Evolutionary conservation across 257 asterid species (phyloP), one percentile per base, ranked within the genome.

Genomic region (Nyctanthes arbortristis): DNA sequence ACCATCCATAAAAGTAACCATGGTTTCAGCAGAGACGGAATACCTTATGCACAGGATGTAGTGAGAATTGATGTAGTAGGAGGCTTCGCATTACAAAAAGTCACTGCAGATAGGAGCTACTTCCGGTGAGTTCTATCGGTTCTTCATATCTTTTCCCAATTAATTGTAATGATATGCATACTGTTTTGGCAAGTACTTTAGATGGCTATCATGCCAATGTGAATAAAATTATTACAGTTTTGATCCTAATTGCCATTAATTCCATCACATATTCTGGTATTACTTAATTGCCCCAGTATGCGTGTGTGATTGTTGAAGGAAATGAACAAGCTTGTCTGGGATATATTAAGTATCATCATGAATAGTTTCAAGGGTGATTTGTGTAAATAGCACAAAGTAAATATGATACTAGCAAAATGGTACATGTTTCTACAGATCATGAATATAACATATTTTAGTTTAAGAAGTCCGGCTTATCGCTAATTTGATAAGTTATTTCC

Each of bases 21-120:
- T 69, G 90, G 98, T 36, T 87, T 88, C 71, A 73, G 89, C 65
- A 65, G 80, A 67, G 90, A 90, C 3, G 91, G 87, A 47, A 75
- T 88, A 73, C 91, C 96, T 0, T 67, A 89, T 60, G 84, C 87
- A 14, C 75, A 81, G 43, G 96, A 84, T 77, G 93, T 85, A 3
- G 88, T 93, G 63, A 83, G 97, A 77, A 85, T 93, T 58, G 97
- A 85, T 69, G 77, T 89, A 36, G 85, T 80, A 43, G 99, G 99
- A 69, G 99, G 99, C 52, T 86, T 84, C 78, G 96, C 95, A 68
- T 0, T 86, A 64, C 96, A 89, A 52, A 93, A 89, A 85, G 91
- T 89, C 29, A 75, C 88, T 57, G 32, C 67, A 43, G 76, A 79
- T 34, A 76, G 97, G 71, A 91, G 91, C 82, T 87, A 80, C 85